These are phyloP conservation scores for Ogataea trehalophila DNA, from an alignment of 805 yeast genomes.

Conservation along the genomic window DNA sequence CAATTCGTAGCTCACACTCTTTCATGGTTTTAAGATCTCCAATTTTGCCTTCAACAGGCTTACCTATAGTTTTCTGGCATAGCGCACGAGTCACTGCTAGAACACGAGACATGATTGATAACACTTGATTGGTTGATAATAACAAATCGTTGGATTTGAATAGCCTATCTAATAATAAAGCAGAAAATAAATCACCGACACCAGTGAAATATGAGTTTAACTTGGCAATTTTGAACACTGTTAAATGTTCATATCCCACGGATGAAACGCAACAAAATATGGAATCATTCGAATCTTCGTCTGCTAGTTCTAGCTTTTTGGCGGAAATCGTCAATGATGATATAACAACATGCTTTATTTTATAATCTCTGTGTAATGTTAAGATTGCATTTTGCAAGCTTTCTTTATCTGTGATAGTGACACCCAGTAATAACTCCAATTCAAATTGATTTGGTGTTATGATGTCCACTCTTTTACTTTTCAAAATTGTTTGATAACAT, in stretches of 20 bases:
- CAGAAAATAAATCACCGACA: slow-evolving; percentile 89
- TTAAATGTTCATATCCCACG: slow-evolving; percentile 13
- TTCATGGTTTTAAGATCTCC: slow-evolving; percentile 60
- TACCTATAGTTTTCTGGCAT: slow-evolving; percentile 34
- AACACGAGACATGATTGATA: slow-evolving; percentile 51
- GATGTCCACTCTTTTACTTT: slow-evolving; percentile 50
- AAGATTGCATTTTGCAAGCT: slow-evolving; percentile 43
- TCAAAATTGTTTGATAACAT: slow-evolving; percentile 44
- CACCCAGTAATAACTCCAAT: slow-evolving; percentile 53
- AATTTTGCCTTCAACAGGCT: slow-evolving; percentile 42
- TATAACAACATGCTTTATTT: slow-evolving; percentile 58
- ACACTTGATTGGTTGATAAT: slow-evolving; percentile 47
- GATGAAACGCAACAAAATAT: slow-evolving; percentile 46
- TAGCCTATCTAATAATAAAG: slow-evolving; percentile 64
- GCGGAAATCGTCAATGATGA: slow-evolving; percentile 44
- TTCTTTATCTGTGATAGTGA: slow-evolving; percentile 36
- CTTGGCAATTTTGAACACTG: slow-evolving; percentile 48
- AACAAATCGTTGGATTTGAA: slow-evolving; percentile 26
- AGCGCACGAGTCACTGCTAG: slow-evolving; percentile 41
- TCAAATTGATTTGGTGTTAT: slow-evolving; percentile 93
- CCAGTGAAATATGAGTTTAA: slow-evolving; percentile 88
- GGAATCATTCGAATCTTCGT: slow-evolving; percentile 10
- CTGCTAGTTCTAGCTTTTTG: slow-evolving; percentile 12
- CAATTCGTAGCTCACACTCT: slow-evolving; percentile 64
- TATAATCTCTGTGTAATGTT: slow-evolving; percentile 42